Base-by-base conservation (phyloP, 2,329 filamentous ascomycete genomes). In the Fusarium musae region DNA sequence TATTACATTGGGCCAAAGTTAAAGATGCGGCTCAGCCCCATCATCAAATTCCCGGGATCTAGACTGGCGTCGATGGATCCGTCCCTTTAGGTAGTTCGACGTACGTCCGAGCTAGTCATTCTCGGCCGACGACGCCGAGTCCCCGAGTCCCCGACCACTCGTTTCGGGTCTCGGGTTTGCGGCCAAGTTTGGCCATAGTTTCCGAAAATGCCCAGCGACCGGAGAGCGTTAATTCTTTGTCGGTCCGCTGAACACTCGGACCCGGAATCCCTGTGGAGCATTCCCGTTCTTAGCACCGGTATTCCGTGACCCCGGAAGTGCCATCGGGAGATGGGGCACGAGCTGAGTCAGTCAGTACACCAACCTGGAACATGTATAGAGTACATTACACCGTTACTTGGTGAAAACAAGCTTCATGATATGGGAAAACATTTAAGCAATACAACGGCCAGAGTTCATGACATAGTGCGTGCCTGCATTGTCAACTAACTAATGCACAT, bases 21-120 rank as follows among this genome's bases (percentile, higher is more conserved):
- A 34, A 46, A 65, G 58, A 43, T 66, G 61, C 50, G 40, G 66
- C 50, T 66, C 61, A 70, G 46, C 39, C 52, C 50, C 66, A 52
- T 36, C 39, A 37, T 43, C 30, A 28, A 37, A 54, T 44, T 58
- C 36, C 62, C 61, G 56, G 32, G 44, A 42, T 62, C 36, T 26
- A 36, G 34, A 37, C 64, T 58, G 44, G 46, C 50, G 40, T 57
- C 23, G 23, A 57, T 39, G 21, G 52, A 50, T 40, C 67, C 43
- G 28, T 52, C 47, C 46, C 60, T 34, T 37, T 46, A 34, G 13
- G 34, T 34, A 34, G 34, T 8, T 16, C 26, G 19, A 43, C 21
- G 26, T 23, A 43, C 21, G n/a, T 23, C 37, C 16, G 28, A 21
- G 28, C 50, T 58, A 61, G 49, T 58, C 36, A 43, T 28, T 23